A percentile compares a stretch with the other conserved stretches of the same genome.
phyloP scores from a whole-genome alignment of 2,329 filamentous ascomycete genomes.

The Parafenestella ontariensis region DNA sequence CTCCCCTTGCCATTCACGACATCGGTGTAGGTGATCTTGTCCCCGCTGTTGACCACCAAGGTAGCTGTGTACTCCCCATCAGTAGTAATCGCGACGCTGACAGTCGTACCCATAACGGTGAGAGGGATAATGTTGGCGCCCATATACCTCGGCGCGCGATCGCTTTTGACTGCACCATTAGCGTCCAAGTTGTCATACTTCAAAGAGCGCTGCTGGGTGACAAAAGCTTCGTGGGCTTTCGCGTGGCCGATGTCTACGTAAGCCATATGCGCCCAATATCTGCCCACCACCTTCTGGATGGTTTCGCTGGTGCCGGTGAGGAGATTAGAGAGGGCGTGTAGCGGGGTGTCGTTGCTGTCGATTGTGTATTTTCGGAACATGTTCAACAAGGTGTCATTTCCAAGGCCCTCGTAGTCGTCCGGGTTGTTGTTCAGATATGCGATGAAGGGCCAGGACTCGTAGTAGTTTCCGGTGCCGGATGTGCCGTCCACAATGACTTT shows the following conservation, averaged over 20 bases:
- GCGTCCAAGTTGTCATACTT: slow-evolving; percentile 54
- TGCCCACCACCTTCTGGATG: slow-evolving; percentile 53
- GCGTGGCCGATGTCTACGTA: slow-evolving; percentile 59
- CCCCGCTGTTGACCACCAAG: slow-evolving; percentile 7
- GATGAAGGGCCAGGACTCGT: slow-evolving; percentile 61
- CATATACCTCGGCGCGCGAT: slow-evolving; percentile 56
- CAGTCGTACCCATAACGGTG: slow-evolving; percentile 40
- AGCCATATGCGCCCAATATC: slow-evolving; percentile 63
- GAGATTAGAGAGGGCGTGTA: slow-evolving; percentile 56
- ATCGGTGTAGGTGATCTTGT: slow-evolving; percentile 14
- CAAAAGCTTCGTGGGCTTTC: slow-evolving; percentile 51
- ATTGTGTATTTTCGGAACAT: slow-evolving; percentile 51
- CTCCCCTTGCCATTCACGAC: slow-evolving; percentile 14
- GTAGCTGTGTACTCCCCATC: slow-evolving; percentile 16
- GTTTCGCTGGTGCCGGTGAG: slow-evolving; percentile 28
- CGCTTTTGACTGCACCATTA: slow-evolving; percentile 49
- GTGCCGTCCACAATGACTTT: slow-evolving; percentile 58
- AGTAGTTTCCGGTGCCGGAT: slow-evolving; percentile 48
- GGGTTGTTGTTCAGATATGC: slow-evolving; percentile 59
- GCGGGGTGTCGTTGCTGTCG: slow-evolving; percentile 58
- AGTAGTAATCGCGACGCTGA: slow-evolving; percentile 20
- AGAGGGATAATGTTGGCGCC: slow-evolving; percentile 59
- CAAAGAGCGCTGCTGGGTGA: slow-evolving; percentile 43
- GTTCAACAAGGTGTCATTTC: slow-evolving; percentile 20
- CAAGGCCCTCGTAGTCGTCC: slow-evolving; percentile 46